Conservation (phyloP, 73 alveolate species). For the Blepharisma stoltei region DNA sequence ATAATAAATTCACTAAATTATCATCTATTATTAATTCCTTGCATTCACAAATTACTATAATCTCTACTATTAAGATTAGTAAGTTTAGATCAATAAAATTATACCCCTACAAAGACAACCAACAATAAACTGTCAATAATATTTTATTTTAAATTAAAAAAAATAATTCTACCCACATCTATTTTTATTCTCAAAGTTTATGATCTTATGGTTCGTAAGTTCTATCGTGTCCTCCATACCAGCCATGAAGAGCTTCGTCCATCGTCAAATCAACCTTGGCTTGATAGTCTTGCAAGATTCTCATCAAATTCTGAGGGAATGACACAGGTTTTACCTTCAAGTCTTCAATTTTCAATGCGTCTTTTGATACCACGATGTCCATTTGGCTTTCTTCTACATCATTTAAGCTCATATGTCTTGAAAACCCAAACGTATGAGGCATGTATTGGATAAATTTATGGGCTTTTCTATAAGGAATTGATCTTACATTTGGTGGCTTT, state of each 20-base stretch:
- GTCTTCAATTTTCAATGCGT: conserved; percentile 49
- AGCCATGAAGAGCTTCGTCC: neutral
- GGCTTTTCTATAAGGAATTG: conserved; percentile 26
- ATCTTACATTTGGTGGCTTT: conserved; percentile 52
- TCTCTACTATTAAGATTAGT: too few relatives aligned
- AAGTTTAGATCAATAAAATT: too few relatives aligned
- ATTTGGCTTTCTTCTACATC: conserved; percentile 42
- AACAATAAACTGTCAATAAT: too few relatives aligned
- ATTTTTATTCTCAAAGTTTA: too few relatives aligned
- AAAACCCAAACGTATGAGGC: conserved; percentile 33
- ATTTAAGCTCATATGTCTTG: conserved; percentile 29
- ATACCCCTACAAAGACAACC: too few relatives aligned
- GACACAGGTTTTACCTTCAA: conserved; percentile 52
- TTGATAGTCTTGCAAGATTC: conserved; percentile 20
- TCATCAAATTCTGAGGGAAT: conserved; percentile 37
- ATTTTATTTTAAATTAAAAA: too few relatives aligned
- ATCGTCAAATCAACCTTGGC: conserved; percentile 19
- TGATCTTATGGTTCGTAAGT: neutral
- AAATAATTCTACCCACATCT: too few relatives aligned
- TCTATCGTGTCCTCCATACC: conserved; percentile 11
- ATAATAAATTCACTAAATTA: too few relatives aligned
- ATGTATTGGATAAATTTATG: conserved; percentile 28
- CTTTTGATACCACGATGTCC: conserved; percentile 37
- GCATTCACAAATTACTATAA: too few relatives aligned
- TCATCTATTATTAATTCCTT: too few relatives aligned